Conservation (phyloP, 1,284 basidiomycete species). For the Rhodotorula sp. region DNA sequence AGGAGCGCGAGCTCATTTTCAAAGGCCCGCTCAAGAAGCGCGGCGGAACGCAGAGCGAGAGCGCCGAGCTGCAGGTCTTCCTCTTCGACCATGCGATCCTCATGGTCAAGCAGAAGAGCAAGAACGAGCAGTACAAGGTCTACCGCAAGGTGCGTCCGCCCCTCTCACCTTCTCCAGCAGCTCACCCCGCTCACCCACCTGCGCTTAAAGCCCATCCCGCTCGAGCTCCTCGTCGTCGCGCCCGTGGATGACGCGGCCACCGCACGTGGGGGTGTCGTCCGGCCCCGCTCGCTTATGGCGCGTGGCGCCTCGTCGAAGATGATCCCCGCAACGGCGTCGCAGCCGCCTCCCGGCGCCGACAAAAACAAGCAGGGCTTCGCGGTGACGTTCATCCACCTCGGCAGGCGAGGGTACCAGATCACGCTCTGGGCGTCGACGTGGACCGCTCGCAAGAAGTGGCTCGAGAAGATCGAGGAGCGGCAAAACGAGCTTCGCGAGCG, state of each 20-base stretch:
- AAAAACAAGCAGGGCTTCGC: constrained; percentile 80
- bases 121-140: constrained; percentile 90
- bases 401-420: constrained; percentile 88
- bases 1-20: constrained; percentile 86
- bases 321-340: constrained; percentile 23
- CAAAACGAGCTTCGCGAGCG: constrained; percentile 82
- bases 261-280: constrained; percentile 43
- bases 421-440: constrained; percentile 90
- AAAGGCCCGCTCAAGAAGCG: constrained; percentile 92
- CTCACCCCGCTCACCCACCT: neutral
- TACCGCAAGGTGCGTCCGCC: constrained; percentile 74
- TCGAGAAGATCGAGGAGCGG: constrained; percentile 87
- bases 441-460: constrained; percentile 87
- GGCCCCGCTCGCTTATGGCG: constrained; percentile 56
- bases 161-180: neutral
- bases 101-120: constrained; percentile 88
- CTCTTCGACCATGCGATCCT: constrained; percentile 95
- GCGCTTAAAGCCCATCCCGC: constrained; percentile 78
- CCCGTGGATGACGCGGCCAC: constrained; percentile 67
- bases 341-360: constrained; percentile 40
- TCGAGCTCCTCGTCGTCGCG: constrained; percentile 85
- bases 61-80: constrained; percentile 87
- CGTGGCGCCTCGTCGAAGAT: constrained; percentile 47
- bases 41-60: constrained; percentile 73
- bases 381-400: constrained; percentile 90